A percentile compares a stretch with the other conserved stretches of the same genome.
Conservation (phyloP, 306 rosid genomes). For the Potentilla sterilis region DNA sequence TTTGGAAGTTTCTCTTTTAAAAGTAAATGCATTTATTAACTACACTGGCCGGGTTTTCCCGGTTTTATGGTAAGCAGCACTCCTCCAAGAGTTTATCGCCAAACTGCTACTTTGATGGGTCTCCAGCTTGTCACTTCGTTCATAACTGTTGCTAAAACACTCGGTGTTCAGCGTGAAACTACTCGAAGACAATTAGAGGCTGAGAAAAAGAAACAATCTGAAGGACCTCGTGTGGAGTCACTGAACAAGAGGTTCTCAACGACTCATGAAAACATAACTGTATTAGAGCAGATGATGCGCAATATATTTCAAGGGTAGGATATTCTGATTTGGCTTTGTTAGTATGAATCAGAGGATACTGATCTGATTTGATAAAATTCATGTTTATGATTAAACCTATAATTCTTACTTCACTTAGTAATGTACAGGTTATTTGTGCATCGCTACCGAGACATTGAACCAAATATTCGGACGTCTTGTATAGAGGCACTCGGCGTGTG, state of each 20-base stretch:
- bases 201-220: slow-evolving; percentile 84
- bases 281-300: slow-evolving; percentile 97
- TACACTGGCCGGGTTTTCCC: slow-evolving; percentile 11
- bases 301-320: slow-evolving; percentile 93
- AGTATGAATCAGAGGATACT: slow-evolving; percentile 11
- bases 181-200: slow-evolving; percentile 96
- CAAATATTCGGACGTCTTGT: slow-evolving; percentile 84
- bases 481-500: slow-evolving; percentile 89
- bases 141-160: slow-evolving; percentile 80
- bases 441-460: slow-evolving; percentile 92
- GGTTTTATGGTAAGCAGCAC: slow-evolving; percentile 56
- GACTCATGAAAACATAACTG: slow-evolving; percentile 80
- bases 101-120: slow-evolving; percentile 86
- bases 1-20: slow-evolving; percentile 20
- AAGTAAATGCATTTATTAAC: slow-evolving; percentile 19
- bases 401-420: slow-evolving; percentile 25
- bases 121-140: slow-evolving; percentile 92
- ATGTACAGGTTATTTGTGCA: slow-evolving; percentile 90
- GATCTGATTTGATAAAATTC: slow-evolving; percentile 1
- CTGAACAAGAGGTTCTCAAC: slow-evolving; percentile 74
- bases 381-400: neutral
- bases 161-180: slow-evolving; percentile 87
- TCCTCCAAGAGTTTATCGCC: slow-evolving; percentile 98
- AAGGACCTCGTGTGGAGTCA: slow-evolving; percentile 93
- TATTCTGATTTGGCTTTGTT: slow-evolving; percentile 25